Evolutionary conservation across 495 filamentous ascomycete species (phyloP).

Genomic region (Chlorociboria aeruginascens): DNA sequence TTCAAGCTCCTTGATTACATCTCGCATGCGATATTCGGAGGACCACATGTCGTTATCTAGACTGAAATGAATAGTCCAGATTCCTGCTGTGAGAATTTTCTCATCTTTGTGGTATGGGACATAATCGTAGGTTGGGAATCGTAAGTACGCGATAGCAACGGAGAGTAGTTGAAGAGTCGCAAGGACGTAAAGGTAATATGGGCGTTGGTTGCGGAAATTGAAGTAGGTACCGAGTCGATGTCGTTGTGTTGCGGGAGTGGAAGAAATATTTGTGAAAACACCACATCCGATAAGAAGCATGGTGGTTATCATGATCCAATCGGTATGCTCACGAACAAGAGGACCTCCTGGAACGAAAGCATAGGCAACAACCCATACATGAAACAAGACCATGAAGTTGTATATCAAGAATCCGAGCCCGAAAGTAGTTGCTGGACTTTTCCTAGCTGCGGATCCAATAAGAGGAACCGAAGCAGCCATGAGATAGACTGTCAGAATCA

Average conservation of each 20-base stretch:
- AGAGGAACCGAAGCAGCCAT: conserved; percentile 73
- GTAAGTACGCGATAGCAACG: conserved; percentile 71
- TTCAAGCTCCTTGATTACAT: conserved; percentile 86
- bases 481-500: conserved; percentile 64
- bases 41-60: conserved; percentile 99
- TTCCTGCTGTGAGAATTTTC: conserved; percentile 80
- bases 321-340: conserved; percentile 84
- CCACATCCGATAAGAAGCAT: conserved; percentile 81
- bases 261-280: conserved; percentile 62
- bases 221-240: conserved; percentile 28
- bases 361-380: conserved; percentile 98
- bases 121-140: conserved; percentile 90
- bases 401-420: conserved; percentile 81
- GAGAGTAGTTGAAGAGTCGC: conserved; percentile 65
- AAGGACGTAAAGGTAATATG: conserved; percentile 59
- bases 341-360: conserved; percentile 98
- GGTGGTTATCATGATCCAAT: conserved; percentile 80
- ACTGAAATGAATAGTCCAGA: conserved; percentile 98
- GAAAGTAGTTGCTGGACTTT: conserved; percentile 66
- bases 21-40: conserved; percentile 84
- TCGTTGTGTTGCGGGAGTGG: conserved; percentile 22
- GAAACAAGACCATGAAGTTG: conserved; percentile 83
- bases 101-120: conserved; percentile 78
- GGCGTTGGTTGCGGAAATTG: conserved; percentile 41
- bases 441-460: conserved; percentile 59